Base-by-base conservation (phyloP, 2,329 filamentous ascomycete genomes). In the Sporothrix globosa region DNA sequence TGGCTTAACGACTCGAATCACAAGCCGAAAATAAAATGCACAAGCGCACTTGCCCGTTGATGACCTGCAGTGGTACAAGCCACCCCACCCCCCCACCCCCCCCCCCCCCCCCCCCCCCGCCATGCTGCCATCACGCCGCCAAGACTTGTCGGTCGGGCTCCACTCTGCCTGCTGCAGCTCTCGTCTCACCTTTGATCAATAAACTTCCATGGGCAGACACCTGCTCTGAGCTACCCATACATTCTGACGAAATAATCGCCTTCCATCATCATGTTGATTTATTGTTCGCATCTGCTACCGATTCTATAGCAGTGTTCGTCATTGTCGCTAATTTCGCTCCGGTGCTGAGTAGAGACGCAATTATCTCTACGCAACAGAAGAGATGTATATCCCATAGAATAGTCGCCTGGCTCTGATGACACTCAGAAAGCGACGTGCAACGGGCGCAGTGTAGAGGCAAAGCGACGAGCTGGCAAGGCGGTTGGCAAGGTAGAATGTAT, bases 41-140 rank as follows among this genome's bases (percentile, higher is more conserved):
- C 61, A 66, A 48, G 44, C 63, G 65, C 34, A 39, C 24, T 21
- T 46, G 34, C 60, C 53, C 14, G 65, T 30, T 24, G 66, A 48
- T 60, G 39, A 48, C 46, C 34, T 39, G 34, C 34, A 27, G 21
- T 39, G 58, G n/a, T n/a, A n/a, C n/a, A n/a, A n/a, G n/a, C n/a
- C n/a, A n/a, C n/a, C n/a, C n/a, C n/a, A n/a, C n/a, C n/a, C n/a
- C n/a, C n/a, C n/a, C n/a, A n/a, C n/a, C n/a, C n/a, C n/a, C n/a
- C n/a, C n/a, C n/a, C n/a, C n/a, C n/a, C n/a, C n/a, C n/a, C n/a
- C n/a, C n/a, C 65, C 60, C 69, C 69, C 69, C 65, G 63, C 54
- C 69, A 68, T 68, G 58, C 65, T n/a, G 46, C 41, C 44, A n/a
- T 50, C 67, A n/a, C 60, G 21, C 58, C 41, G 21, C 21, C 41